Evolutionary conservation across 352 stramenopile species (phyloP), one percentile per base, ranked within the genome.

Genomic region (Globisporangium parvum): DNA sequence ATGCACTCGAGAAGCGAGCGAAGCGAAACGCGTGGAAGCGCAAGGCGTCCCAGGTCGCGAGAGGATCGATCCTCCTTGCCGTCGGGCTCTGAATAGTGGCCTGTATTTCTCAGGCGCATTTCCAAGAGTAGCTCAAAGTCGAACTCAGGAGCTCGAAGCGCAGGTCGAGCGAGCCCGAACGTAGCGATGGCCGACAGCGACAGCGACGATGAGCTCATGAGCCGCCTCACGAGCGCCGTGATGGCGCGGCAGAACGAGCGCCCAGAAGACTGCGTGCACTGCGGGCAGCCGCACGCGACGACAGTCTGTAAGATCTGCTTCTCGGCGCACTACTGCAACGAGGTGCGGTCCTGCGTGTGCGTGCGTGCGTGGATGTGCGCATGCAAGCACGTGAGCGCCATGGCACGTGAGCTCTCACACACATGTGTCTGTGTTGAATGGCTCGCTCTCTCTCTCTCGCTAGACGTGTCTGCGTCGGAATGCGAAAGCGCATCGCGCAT

Each of bases 201-300:
- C 73, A 94, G 84, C 74, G 84, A 92, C 55, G 84, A 94, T 55
- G 84, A 94, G 67, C 78, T 94, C 61, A 89, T 94, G 81, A 86
- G 55, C 53, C 70, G 74, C 26, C 75, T 92, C 37, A 77, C 70
- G 23, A 77, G 66, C 54, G 57, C 66, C 47, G 60, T 66, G 37
- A 75, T 81, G 35, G 57, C 53, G 15, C 66, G 59, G 48, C 47
- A 66, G 15, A 51, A 59, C 24, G 51, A 41, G 3, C 62, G 65
- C 49, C 50, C 71, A 17, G 77, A 88, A 58, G 71, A 90, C 55
- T 94, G 84, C 62, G 67, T 70, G n/a, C 88, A 92, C 69, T 94
- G 84, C 53, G 71, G 65, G 4, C 63, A 77, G 53, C 62, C 70
- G 35, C 72, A 86, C 51, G 80, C 81, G 11, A 60, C 63, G 42